Conservation (phyloP, 495 filamentous ascomycete species). For the Trichoderma erinaceum region DNA sequence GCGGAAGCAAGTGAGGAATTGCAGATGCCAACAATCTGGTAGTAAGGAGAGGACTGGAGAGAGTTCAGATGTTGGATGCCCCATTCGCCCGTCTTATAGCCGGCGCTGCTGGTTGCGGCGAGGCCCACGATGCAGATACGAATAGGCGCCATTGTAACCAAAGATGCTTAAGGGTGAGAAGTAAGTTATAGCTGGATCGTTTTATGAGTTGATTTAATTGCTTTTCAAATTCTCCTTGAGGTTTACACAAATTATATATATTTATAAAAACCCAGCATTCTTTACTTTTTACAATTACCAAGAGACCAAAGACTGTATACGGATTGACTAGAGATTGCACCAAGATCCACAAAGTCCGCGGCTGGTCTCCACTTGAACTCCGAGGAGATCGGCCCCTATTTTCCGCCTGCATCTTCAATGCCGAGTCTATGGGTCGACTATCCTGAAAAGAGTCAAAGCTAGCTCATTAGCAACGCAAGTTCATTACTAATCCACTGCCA, state of each 20-base stretch:
- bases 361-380: not conserved
- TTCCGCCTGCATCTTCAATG: not conserved
- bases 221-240: not conserved
- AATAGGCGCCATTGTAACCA: conserved; percentile 23
- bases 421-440: not conserved
- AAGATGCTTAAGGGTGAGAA: not conserved
- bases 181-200: not conserved
- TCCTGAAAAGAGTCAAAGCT: not conserved
- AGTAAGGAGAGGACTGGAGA: conserved; percentile 31
- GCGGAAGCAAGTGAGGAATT: conserved; percentile 42
- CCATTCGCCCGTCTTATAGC: not conserved
- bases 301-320: not conserved
- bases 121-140: conserved; percentile 44
- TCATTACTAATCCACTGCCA: not conserved
- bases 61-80: conserved; percentile 34
- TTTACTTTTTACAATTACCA: not conserved
- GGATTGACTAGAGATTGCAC: too few relatives aligned
- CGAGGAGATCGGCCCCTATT: not conserved
- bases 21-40: conserved; percentile 43
- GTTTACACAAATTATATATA: not conserved
- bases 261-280: not conserved
- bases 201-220: not conserved
- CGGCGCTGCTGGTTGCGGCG: conserved; percentile 26
- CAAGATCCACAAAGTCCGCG: not conserved
- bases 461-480: not conserved